Conservation (phyloP, 768 basidiomycete genomes). For the Rhodotorula toruloides region DNA sequence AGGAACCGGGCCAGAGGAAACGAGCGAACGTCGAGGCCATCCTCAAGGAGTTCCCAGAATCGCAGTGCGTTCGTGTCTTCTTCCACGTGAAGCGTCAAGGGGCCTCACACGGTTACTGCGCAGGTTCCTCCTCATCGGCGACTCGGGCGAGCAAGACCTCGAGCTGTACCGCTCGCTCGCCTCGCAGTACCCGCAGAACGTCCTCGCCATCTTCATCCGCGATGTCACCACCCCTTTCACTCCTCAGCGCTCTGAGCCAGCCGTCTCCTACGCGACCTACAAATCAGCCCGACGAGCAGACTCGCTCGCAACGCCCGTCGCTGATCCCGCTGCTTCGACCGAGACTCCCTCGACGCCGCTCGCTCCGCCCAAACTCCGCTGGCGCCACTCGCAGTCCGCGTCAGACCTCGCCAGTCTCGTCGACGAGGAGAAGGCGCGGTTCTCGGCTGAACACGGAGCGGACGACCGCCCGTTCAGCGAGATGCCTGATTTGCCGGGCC, state of each 20-base stretch:
- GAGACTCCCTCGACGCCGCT: too few relatives aligned
- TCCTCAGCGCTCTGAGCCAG: background rate
- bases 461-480: background rate
- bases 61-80: conserved; percentile 39
- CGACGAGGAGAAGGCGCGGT: conserved; percentile 4
- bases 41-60: conserved; percentile 21
- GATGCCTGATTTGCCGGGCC: conserved; percentile 16
- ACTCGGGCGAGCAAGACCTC: conserved; percentile 90
- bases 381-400: conserved; percentile 7
- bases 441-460: background rate
- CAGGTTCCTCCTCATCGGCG: conserved; percentile 76
- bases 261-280: background rate
- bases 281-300: background rate
- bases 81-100: conserved; percentile 28
- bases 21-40: conserved; percentile 65
- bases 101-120: background rate
- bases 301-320: background rate
- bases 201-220: conserved; percentile 76
- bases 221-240: conserved; percentile 55
- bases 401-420: conserved; percentile 16
- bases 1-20: conserved; percentile 73
- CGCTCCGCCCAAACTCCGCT: conserved; percentile 4
- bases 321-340: background rate
- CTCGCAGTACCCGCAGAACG: conserved; percentile 57
- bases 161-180: conserved; percentile 81